These are phyloP conservation scores for Chondrostereum purpureum DNA, from an alignment of 1,284 basidiomycete species.

Conservation along the genomic window DNA sequence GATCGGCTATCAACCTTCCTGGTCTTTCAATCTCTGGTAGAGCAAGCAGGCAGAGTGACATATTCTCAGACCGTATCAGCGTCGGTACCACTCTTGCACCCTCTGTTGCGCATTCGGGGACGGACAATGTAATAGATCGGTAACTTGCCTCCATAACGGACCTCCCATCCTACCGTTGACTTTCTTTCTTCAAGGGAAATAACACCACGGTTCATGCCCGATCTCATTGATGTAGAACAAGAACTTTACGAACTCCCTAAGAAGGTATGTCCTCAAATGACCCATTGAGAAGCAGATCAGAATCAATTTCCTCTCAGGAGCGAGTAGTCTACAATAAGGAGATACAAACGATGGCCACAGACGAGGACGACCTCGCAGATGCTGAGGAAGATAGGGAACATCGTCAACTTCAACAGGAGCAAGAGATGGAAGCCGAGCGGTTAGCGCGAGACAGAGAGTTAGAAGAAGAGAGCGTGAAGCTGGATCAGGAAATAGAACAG, in stretches of 20 bases:
- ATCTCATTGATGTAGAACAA: constrained; percentile 80
- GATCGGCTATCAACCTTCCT: constrained; percentile 37
- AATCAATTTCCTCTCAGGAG: constrained; percentile 41
- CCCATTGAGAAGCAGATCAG: not conserved
- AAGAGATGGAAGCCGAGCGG: constrained; percentile 61
- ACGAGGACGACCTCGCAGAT: constrained; percentile 34
- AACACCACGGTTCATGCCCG: constrained; percentile 60
- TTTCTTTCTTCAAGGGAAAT: constrained; percentile 37
- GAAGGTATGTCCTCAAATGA: constrained; percentile 43
- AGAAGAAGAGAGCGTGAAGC: constrained; percentile 70
- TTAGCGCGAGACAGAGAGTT: constrained; percentile 72
- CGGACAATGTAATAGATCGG: not conserved
- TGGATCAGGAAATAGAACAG: constrained; percentile 77
- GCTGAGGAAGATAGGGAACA: constrained; percentile 64
- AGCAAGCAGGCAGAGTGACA: constrained; percentile 61
- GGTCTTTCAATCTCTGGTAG: constrained; percentile 49
- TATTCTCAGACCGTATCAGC: constrained; percentile 42
- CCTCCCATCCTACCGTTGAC: constrained; percentile 3
- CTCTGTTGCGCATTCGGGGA: constrained; percentile 46
- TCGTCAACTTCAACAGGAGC: constrained; percentile 62
- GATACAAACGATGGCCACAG: constrained; percentile 78
- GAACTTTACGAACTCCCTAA: constrained; percentile 87
- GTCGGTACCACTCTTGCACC: constrained; percentile 38
- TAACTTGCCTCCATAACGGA: not conserved
- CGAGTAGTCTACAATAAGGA: constrained; percentile 93